Base-by-base conservation (phyloP, 2,329 filamentous ascomycete genomes). In the Ambrosiella xylebori region DNA sequence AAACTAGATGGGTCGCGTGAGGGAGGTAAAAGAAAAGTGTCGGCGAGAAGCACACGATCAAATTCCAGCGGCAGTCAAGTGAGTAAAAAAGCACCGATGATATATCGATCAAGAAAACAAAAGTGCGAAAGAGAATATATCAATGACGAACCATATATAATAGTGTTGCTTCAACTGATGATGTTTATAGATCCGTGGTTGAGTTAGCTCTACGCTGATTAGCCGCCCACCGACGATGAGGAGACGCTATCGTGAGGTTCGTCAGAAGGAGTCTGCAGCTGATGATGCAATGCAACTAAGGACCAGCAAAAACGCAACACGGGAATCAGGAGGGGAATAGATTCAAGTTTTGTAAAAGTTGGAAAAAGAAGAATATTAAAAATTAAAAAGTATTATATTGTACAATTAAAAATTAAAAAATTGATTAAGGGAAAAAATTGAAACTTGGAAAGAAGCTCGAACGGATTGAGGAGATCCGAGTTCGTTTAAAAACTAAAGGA, bases 201-300 rank as follows among this genome's bases (percentile, higher is more conserved):
- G 7, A 51, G 9, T 9, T 51, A 4, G 19, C 17, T 35, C 17
- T 27, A 9, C 3, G 8, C 13, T 13, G 8, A 35, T 51, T 51
- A 51, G 47, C 47, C 47, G 47, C 47, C 47, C 15, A 51, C 3
- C 11, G 19, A 54, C 27, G 52, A 54, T 51, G 47, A 27, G 17
- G 35, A 36, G 52, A 54, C 38, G 2, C 15, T 54, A 54, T 54
- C 52, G 37, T 41, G 39, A 54, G 15, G 9, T 41, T 54, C 17
- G 38, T 54, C 19, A 41, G 15, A 54, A 54, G 52, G 52, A 54
- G 52, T 54, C 52, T 54, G 52, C 52, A 54, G 52, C n/a, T 12
- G 17, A 19, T 41, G 17, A 54, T 54, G 52, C 52, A 54, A 19
- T 54, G 52, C 52, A 54, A 54, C 52, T 41, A 54, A 54, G 41